Base-by-base conservation (phyloP, 164 flowering plant species). In the Annona cherimola region DNA sequence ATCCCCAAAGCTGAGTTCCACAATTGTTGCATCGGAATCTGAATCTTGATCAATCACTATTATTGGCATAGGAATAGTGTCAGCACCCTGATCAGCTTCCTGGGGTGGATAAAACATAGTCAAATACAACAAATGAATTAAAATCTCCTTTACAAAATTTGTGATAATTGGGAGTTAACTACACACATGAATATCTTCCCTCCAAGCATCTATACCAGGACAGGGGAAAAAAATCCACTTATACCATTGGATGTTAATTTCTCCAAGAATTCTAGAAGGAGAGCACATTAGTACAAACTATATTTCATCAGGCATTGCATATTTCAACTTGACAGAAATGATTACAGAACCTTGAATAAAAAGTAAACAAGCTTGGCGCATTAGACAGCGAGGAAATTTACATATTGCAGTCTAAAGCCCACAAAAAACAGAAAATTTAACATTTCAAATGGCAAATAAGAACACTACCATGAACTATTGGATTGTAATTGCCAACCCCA, bases 1-100 rank as follows among this genome's bases (percentile, higher is more conserved):
- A 83, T 95, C 99, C 63, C 99, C 97, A 86, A 95, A 95, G 83
- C 97, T 91, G 71, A 95, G 77, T 76, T 95, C 87, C 50, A 93
- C 98, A 64, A 90, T 80, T 45, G 99, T 95, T 57, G 94, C 86
- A 71, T 79, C 85, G 61, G 87, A 76, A 76, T 90, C 88, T 35
- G 93, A 83, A 80, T 93, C 96, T 80, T 91, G 96, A 82, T 91
- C 97, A 41, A 95, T 95, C 74, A 85, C 64, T 75, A 95, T 97
- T 12, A 89, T 77, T 16, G 99, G 99, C 87, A 83, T 82, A 5
- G 98, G 99, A 46, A 91, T 85, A 78, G 72, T 70, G 79, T 89
- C 93, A 74, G 71, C 72, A 62, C 82, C 90, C 67, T 69, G 81
- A 63, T 85, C 87, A 68, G 82, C 76, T 61, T 77, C 84, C 91